Percentiles rank a stretch among this genome's conserved stretches.
phyloP scores from a whole-genome alignment of 371 early-diverging fungal species.

The Lichtheimia ornata region DNA sequence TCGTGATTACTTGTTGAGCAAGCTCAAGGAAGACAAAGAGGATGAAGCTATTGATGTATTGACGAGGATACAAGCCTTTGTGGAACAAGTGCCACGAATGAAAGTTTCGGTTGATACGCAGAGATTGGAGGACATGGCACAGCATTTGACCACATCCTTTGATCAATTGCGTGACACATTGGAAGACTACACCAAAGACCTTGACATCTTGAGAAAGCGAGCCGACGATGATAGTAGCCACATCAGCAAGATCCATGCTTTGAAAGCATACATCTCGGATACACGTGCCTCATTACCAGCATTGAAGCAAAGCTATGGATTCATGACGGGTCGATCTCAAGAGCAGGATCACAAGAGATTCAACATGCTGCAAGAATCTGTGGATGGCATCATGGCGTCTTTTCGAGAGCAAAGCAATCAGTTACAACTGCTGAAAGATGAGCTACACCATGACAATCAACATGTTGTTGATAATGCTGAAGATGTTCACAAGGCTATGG shows the following conservation, averaged over 20 bases:
- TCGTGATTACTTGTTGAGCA: conserved; percentile 17
- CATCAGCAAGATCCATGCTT: conserved; percentile 24
- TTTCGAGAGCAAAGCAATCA: conserved; percentile 20
- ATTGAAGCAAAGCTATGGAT: conserved; percentile 43
- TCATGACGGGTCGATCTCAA: conserved; percentile 46
- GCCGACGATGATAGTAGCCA: conserved; percentile 40
- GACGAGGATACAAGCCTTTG: conserved; percentile 26
- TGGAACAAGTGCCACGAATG: conserved; percentile 25
- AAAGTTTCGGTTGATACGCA: conserved; percentile 20
- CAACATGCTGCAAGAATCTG: conserved; percentile 19
- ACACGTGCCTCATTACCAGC: conserved; percentile 36
- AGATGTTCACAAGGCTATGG: conserved; percentile 19
- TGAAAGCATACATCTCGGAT: conserved; percentile 26
- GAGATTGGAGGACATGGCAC: conserved; percentile 21
- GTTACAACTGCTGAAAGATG: conserved; percentile 21
- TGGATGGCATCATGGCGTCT: conserved; percentile 13
- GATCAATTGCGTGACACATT: conserved; percentile 31
- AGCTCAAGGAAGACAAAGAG: conserved; percentile 31
- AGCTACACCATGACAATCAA: conserved; percentile 10
- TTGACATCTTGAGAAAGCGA: conserved; percentile 28
- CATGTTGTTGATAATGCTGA: neutral
- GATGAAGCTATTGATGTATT: conserved; percentile 38
- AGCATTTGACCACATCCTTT: conserved; percentile 30
- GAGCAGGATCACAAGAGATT: conserved; percentile 38
- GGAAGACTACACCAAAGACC: conserved; percentile 27